A percentile compares a stretch with the other conserved stretches of the same genome.
Conservation (phyloP, 345 rosid genomes). For the Erucastrum elatum region DNA sequence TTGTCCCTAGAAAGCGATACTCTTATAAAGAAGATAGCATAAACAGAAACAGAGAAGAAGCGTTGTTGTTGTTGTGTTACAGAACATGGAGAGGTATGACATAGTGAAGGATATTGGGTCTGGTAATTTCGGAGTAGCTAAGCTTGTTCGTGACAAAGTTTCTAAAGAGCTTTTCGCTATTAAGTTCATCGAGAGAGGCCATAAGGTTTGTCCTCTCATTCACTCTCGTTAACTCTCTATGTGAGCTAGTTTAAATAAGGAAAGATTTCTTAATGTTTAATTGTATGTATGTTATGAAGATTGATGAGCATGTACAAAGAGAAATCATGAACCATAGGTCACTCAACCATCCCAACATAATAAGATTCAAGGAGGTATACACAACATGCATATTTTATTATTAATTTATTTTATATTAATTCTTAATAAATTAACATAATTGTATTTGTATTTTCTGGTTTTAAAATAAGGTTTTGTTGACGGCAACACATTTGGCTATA, state of each 20-base stretch:
- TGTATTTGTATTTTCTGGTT: background rate
- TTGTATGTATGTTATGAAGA: slow-evolving; percentile 40
- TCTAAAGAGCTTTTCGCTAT: slow-evolving; percentile 61
- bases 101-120: slow-evolving; percentile 64
- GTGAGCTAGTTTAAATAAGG: background rate
- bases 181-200: slow-evolving; percentile 66
- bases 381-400: background rate
- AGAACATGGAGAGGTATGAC: slow-evolving; percentile 57
- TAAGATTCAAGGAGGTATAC: slow-evolving; percentile 68
- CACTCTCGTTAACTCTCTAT: background rate
- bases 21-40: background rate
- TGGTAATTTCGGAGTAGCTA: slow-evolving; percentile 74
- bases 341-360: slow-evolving; percentile 67
- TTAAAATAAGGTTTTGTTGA: slow-evolving; percentile 48
- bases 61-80: background rate
- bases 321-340: slow-evolving; percentile 80
- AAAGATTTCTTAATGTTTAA: background rate
- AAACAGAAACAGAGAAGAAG: background rate
- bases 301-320: slow-evolving; percentile 72
- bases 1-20: background rate
- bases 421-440: background rate
- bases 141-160: slow-evolving; percentile 53
- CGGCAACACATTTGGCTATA: slow-evolving; percentile 68
- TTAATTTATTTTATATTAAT: background rate
- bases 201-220: slow-evolving; percentile 43